Conservation (phyloP, 2,329 filamentous ascomycete species). For the Cercospora citrullina region DNA sequence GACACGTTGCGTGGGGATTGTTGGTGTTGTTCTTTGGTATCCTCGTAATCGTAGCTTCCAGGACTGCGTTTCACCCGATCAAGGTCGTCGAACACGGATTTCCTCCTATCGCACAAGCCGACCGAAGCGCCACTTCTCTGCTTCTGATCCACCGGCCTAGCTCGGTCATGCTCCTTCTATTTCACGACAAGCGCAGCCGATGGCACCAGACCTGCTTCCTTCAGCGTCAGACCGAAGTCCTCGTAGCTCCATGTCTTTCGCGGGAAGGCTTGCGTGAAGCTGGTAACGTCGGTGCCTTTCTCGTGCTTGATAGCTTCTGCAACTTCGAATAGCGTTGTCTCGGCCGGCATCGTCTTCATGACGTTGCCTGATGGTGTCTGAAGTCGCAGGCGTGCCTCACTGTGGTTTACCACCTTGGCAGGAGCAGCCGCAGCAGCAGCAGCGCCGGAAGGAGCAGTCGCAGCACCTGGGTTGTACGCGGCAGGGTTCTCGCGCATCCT, state of each 20-base stretch:
- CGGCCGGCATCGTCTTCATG: constrained; percentile 82
- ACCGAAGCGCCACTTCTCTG: neutral
- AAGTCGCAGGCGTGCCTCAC: constrained; percentile 76
- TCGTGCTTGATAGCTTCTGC: constrained; percentile 73
- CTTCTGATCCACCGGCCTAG: neutral
- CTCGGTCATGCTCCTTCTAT: constrained; percentile 8
- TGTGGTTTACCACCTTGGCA: constrained; percentile 68
- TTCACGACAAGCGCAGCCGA: constrained; percentile 69
- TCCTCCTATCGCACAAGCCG: neutral
- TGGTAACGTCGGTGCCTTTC: constrained; percentile 67
- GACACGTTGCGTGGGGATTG: neutral
- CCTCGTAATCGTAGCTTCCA: neutral
- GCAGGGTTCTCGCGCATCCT: constrained; percentile 77
- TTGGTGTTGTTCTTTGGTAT: neutral
- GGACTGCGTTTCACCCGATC: neutral
- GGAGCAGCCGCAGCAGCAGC: constrained; percentile 27
- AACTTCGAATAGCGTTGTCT: constrained; percentile 91
- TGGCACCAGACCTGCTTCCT: constrained; percentile 86
- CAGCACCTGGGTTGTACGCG: constrained; percentile 51
- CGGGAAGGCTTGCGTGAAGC: constrained; percentile 84
- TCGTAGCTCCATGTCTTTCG: constrained; percentile 69
- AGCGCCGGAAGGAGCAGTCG: constrained; percentile 48
- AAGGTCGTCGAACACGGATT: neutral
- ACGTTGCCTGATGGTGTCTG: constrained; percentile 75
- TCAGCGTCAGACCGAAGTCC: constrained; percentile 87